Evolutionary conservation across 306 rosid genomes (phyloP), one percentile per base, ranked within the genome.

Genomic region (Sicyos baderoa): DNA sequence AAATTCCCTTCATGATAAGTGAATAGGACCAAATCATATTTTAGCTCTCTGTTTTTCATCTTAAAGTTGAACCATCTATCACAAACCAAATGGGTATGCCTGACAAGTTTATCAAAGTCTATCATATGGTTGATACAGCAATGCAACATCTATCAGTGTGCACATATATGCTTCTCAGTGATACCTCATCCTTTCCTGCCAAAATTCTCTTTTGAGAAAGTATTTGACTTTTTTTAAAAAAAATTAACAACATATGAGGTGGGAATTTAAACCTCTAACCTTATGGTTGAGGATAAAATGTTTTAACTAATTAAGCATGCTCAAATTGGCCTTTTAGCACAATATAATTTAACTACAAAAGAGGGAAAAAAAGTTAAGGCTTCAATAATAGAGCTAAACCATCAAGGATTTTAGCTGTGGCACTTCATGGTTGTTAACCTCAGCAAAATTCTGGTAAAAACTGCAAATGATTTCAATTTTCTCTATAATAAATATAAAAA

Each of bases 311-410:
- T 44, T 13, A 15, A 48, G 6, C 14, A 14, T 48, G 17, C 49
- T 48, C 52, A 48, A 15, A 16, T 48, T 48, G 52, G 52, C n/a
- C 4, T 14, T 45, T 48, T 48, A 16, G 29, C 59, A 21, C 29
- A 54, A 54, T 54, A 18, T 17, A 54, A 4, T 19, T 9, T 14
- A 54, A 54, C 59, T 54, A 54, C 16, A 1, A 4, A 55, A 55
- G 61, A 22, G 35, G 32, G 32, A 55, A 55, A 22, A 22, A 1
- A 55, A 55, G 5, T 29, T 55, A 55, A 55, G 19, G 8, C 61
- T 21, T 55, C 32, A 55, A 55, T 11, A 55, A 55, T 54, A 55
- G 61, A 55, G 27, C 35, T 11, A 55, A 55, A 55, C 35, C 61
- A 55, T 55, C 35, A 6, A 22, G 35, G 32, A 9, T 55, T 55